These are phyloP conservation scores for Lunularia cruciata DNA, from an alignment of 225 moss, liverwort and hornwort species.

Conservation along the genomic window DNA sequence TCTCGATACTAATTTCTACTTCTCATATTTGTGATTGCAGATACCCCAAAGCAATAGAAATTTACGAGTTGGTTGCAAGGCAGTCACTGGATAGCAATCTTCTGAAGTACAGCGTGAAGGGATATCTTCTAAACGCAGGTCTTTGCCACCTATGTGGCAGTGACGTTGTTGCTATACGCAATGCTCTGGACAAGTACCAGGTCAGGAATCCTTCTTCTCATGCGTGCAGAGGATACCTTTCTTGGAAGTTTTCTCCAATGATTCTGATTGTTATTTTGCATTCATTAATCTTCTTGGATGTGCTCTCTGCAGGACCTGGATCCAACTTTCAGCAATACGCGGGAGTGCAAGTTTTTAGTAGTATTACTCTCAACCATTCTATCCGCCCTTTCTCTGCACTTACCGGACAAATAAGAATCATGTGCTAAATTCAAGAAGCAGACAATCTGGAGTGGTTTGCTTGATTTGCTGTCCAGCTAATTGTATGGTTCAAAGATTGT, in stretches of 20 bases:
- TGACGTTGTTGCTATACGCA: constrained; percentile 44
- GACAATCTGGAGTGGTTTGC: too few relatives aligned
- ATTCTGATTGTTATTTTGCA: too few relatives aligned
- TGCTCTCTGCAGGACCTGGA: constrained; percentile 76
- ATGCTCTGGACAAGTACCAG: constrained; percentile 56
- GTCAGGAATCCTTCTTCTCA: constrained; percentile 20
- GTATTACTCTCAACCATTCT: constrained; percentile 46
- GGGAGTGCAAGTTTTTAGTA: constrained; percentile 85
- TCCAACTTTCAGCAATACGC: constrained; percentile 83
- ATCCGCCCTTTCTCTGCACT: too few relatives aligned
- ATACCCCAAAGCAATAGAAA: constrained; percentile 57
- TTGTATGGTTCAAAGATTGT: too few relatives aligned
- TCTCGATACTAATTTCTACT: background rate
- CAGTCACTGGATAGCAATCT: constrained; percentile 63
- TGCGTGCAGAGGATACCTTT: too few relatives aligned
- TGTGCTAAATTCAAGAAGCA: too few relatives aligned
- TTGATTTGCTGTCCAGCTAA: too few relatives aligned
- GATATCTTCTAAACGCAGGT: constrained; percentile 63
- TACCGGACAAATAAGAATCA: too few relatives aligned
- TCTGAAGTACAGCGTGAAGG: constrained; percentile 66
- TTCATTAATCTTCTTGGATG: background rate
- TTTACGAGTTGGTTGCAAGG: constrained; percentile 57
- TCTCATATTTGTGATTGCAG: constrained; percentile 22
- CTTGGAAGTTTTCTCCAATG: too few relatives aligned
- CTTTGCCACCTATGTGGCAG: constrained; percentile 59